Evolutionary conservation across 345 rosid genomes (phyloP).

Genomic region (Salix viminalis): DNA sequence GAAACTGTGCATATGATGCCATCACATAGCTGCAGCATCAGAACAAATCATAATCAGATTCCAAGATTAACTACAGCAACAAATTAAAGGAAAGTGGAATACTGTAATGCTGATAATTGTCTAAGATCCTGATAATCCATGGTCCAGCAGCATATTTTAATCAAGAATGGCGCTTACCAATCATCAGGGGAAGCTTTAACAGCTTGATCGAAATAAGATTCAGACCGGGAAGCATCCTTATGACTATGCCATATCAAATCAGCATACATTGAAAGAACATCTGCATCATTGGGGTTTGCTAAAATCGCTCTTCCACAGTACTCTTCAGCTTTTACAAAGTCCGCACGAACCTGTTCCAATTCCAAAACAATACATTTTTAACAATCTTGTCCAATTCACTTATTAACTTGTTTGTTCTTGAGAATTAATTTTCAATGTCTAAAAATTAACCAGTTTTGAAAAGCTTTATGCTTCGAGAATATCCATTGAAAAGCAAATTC

Average conservation of each 20-base stretch:
- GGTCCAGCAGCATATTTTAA: neutral
- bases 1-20: slow-evolving; percentile 85
- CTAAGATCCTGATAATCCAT: neutral
- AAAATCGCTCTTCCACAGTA: slow-evolving; percentile 78
- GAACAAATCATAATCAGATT: neutral
- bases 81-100: neutral
- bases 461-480: neutral
- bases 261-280: slow-evolving; percentile 72
- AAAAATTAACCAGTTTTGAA: neutral
- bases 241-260: slow-evolving; percentile 72
- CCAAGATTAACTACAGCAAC: neutral
- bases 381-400: neutral
- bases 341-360: slow-evolving; percentile 54
- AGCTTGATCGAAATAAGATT: slow-evolving; percentile 71
- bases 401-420: neutral
- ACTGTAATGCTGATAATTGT: neutral
- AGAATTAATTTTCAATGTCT: neutral
- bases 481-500: neutral
- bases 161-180: slow-evolving; percentile 43
- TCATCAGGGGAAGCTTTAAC: slow-evolving; percentile 76
- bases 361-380: slow-evolving; percentile 1
- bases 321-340: slow-evolving; percentile 67
- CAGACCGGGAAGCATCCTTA: slow-evolving; percentile 70
- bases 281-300: slow-evolving; percentile 59
- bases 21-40: slow-evolving; percentile 61